Evolutionary conservation across 1,284 basidiomycete genomes (phyloP).

Genomic region (Tylopilus sp.): DNA sequence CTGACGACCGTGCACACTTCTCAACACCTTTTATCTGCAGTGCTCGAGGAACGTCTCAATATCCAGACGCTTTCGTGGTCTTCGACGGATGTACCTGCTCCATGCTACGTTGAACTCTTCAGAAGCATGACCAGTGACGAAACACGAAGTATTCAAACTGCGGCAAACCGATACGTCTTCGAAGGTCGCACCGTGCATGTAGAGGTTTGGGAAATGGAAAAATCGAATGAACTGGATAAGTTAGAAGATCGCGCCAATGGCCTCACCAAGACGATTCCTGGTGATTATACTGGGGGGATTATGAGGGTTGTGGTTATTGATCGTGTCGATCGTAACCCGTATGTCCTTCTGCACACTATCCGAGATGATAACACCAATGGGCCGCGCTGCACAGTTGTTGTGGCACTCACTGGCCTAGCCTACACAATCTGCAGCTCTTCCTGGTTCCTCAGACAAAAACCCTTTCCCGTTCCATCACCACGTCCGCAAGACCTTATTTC

Average conservation of each 20-base stretch:
- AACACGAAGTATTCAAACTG: conserved; percentile 57
- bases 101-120: conserved; percentile 77
- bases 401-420: conserved; percentile 76
- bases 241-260: conserved; percentile 43
- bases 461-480: conserved; percentile 53
- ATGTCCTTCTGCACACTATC: conserved; percentile 26
- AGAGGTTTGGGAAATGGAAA: conserved; percentile 63
- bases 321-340: conserved; percentile 77
- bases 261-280: conserved; percentile 57
- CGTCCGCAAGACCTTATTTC: conserved; percentile 75
- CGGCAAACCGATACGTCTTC: conserved; percentile 64
- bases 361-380: conserved; percentile 1
- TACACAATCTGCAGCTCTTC: conserved; percentile 71
- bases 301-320: conserved; percentile 80
- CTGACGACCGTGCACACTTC: conserved; percentile 83
- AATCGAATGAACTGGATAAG: conserved; percentile 36
- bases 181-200: conserved; percentile 62
- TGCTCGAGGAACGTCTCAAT: conserved; percentile 63
- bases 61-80: conserved; percentile 87
- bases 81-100: conserved; percentile 61
- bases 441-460: conserved; percentile 63
- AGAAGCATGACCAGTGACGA: conserved; percentile 65
- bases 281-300: conserved; percentile 74
- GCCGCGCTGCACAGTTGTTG: conserved; percentile 58
- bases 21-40: conserved; percentile 80